A percentile compares a stretch with the other conserved stretches of the same genome.
Evolutionary conservation across 2,329 filamentous ascomycete species (phyloP).

Genomic region (Talaromyces sp.): DNA sequence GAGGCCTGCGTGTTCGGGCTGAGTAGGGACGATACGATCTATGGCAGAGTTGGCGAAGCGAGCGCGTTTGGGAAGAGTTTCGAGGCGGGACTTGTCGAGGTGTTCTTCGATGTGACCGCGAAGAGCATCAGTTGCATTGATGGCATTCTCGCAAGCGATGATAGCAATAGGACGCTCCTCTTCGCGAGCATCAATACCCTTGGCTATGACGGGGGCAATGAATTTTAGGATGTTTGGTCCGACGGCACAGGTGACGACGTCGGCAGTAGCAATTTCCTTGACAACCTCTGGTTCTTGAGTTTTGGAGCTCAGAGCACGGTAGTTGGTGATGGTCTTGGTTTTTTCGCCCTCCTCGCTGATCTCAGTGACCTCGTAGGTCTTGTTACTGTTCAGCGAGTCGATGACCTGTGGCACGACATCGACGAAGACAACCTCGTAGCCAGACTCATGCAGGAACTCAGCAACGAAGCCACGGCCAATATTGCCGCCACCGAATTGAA

Average conservation of each 20-base stretch:
- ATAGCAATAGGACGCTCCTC: constrained; percentile 70
- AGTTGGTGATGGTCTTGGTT: constrained; percentile 84
- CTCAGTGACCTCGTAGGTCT: constrained; percentile 87
- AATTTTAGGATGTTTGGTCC: constrained; percentile 95
- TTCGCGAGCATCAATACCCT: constrained; percentile 78
- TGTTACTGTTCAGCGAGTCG: constrained; percentile 68
- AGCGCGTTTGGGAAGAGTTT: constrained; percentile 68
- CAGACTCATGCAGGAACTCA: constrained; percentile 89
- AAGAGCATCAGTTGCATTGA: constrained; percentile 86
- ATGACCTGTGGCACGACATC: constrained; percentile 88
- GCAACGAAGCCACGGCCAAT: constrained; percentile 85
- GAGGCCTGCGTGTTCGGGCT: constrained; percentile 73
- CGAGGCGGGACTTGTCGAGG: constrained; percentile 65
- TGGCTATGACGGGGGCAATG: constrained; percentile 91
- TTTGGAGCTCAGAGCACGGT: constrained; percentile 94
- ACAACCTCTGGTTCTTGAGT: constrained; percentile 76
- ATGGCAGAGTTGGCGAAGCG: constrained; percentile 97
- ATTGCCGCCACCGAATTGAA: constrained; percentile 84
- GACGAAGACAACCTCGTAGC: constrained; percentile 93
- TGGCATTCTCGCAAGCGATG: constrained; percentile 97
- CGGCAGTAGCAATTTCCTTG: constrained; percentile 79
- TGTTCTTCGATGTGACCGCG: constrained; percentile 77
- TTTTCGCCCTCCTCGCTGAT: constrained; percentile 80
- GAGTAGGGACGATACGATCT: constrained; percentile 94
- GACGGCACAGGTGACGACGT: constrained; percentile 93